Conservation (phyloP, 106 monocot species). For the Acorus calamus region DNA sequence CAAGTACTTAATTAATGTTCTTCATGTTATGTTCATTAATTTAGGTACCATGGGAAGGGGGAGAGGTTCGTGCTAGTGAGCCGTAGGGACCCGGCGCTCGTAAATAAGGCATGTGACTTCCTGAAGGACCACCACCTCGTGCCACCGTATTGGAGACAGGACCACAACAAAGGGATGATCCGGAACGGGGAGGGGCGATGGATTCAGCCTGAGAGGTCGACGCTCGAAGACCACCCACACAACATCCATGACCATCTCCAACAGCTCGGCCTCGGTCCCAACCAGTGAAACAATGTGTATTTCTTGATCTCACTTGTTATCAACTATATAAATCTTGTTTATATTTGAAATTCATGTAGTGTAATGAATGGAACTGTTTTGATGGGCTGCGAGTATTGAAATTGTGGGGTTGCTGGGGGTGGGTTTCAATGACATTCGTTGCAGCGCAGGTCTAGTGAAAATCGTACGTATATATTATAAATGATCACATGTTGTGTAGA, state of each 20-base stretch:
- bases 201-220: constrained; percentile 44
- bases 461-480: too few relatives aligned
- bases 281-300: too few relatives aligned
- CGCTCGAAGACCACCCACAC: constrained; percentile 38
- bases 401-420: too few relatives aligned
- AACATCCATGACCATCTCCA: constrained; percentile 44
- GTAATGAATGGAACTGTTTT: too few relatives aligned
- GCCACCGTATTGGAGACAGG: constrained; percentile 73
- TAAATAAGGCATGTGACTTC: constrained; percentile 76
- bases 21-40: neutral
- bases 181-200: constrained; percentile 42
- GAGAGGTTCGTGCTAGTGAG: constrained; percentile 38
- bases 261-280: constrained; percentile 25
- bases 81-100: constrained; percentile 64
- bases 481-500: too few relatives aligned
- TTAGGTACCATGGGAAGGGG: constrained; percentile 58
- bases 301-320: too few relatives aligned
- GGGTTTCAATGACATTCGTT: too few relatives aligned
- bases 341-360: too few relatives aligned
- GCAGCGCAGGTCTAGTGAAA: too few relatives aligned
- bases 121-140: constrained; percentile 68
- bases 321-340: too few relatives aligned
- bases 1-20: neutral
- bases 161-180: constrained; percentile 77
- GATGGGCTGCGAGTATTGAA: too few relatives aligned